Evolutionary conservation across 345 rosid genomes (phyloP), one percentile per base, ranked within the genome.

Genomic region (Eucalyptus camaldulensis): DNA sequence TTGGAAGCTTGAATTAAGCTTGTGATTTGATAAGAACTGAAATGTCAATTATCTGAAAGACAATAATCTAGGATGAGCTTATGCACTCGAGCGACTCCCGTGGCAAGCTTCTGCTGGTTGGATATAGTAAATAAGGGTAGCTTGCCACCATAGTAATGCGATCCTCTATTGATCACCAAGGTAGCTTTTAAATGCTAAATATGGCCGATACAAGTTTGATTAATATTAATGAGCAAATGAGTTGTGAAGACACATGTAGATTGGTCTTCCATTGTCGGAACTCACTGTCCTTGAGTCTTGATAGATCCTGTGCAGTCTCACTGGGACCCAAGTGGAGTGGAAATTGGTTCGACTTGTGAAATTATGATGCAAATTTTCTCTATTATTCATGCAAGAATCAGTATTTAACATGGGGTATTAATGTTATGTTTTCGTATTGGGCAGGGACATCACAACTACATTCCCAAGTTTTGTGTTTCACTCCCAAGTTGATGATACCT

Each of bases 401-500:
- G 80, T 69, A 4, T 31, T 8, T 8, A 69, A 16, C 12, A 17
- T 31, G 22, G 80, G 12, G 43, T 69, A 67, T 31, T 31, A 31
- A 69, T 16, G 43, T 69, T 31, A 8, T 31, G 13, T 15, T 13
- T 69, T 72, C 3, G 3, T 3, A 31, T 69, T 69, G 80, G 80
- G 43, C 80, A 69, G 80, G 3, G 80, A 69, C 80, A 69, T 69
- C 80, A 31, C 80, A 31, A 69, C 80, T 69, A 69, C 80, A 69
- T 69, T 69, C 80, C 80, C 80, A 69, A 69, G 80, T 69, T 69
- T 69, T 69, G 80, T 69, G 43, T 69, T 69, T 69, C 80, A 69
- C 80, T 69, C 80, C 43, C 80, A 69, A 69, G 80, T 69, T 56
- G 96, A 96, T 49, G 98, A 96, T 86, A 96, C 97, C 83, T 96